Conservation (phyloP, 345 rosid species). For the Salix dunnii region DNA sequence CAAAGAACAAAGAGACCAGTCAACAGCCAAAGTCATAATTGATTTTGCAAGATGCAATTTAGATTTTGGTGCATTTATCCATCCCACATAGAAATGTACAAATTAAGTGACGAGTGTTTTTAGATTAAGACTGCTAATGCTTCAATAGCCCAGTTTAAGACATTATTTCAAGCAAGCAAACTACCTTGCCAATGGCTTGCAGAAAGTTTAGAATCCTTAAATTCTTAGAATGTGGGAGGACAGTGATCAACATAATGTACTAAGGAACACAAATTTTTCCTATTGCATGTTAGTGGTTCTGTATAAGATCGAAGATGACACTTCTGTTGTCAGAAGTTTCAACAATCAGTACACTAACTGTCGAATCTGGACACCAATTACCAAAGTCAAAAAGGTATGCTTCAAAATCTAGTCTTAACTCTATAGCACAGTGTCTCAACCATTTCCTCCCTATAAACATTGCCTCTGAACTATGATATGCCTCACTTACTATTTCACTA, state of each 20-base stretch:
- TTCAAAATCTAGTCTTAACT: neutral
- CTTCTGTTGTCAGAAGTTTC: neutral
- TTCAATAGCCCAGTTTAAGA: neutral
- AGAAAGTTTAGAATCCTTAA: neutral
- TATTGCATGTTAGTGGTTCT: neutral
- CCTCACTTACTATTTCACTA: neutral
- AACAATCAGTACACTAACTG: neutral
- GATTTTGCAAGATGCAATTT: neutral
- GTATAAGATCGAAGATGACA: neutral
- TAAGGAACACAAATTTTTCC: neutral
- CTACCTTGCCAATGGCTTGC: neutral
- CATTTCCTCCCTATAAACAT: neutral
- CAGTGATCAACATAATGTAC: neutral
- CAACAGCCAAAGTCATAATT: neutral
- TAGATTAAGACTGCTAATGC: neutral
- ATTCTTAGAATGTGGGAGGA: neutral
- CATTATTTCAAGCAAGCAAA: neutral
- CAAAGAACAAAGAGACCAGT: neutral
- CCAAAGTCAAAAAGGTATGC: neutral
- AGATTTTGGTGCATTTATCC: neutral
- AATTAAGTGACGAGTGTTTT: neutral
- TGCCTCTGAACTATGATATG: neutral
- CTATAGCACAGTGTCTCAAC: neutral
- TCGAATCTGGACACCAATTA: neutral
- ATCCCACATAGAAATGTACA: neutral